Evolutionary conservation across 768 basidiomycete species (phyloP), one percentile per base, ranked within the genome.

Genomic region (Podaxis pistillaris): DNA sequence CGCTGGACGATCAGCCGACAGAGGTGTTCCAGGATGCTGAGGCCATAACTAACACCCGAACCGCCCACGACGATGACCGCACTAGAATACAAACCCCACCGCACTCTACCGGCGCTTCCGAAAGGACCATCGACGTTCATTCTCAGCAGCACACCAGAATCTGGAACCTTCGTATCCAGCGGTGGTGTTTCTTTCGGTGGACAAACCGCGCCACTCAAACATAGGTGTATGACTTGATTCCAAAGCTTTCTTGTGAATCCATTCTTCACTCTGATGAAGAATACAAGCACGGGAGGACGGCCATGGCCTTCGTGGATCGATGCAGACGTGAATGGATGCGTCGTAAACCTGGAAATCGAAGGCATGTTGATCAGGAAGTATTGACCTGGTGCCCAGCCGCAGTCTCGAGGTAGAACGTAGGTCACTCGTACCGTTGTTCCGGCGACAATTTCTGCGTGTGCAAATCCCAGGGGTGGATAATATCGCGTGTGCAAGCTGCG

Each of bases 311-410:
- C 85, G 65, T 82, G 86, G 30, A 86, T 75, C 37, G 85, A 84
- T 24, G 83, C 85, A 63, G 83, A 83, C 0, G 91, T 91, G 72
- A 91, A 93, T 2, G 91, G 91, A 68, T 93, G 91, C 3, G 83
- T 80, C 26, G 83, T 81, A 68, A 87, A 77, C 37, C 74, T 76
- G 2, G 86, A 86, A 28, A 93, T 76, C 33, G 81, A 80, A 0
- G 91, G 90, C 19, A 91, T 78, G 56, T 78, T 83, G 63, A 93
- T 77, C 24, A 89, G 78, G 67, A 92, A 85, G 71, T 90, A 88
- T 71, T 93, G 91, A n/a, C 91, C 91, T 2, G 91, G 86, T 0
- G 85, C 81, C 91, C 91, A 93, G 0, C 78, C 71, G 54, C 89
- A 70, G 55, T 79, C 81, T 1, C 81, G 79, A 0, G 86, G 80